Evolutionary conservation across 441 rosid genomes (phyloP), one percentile per base, ranked within the genome.

Genomic region (Mallotus repandus): DNA sequence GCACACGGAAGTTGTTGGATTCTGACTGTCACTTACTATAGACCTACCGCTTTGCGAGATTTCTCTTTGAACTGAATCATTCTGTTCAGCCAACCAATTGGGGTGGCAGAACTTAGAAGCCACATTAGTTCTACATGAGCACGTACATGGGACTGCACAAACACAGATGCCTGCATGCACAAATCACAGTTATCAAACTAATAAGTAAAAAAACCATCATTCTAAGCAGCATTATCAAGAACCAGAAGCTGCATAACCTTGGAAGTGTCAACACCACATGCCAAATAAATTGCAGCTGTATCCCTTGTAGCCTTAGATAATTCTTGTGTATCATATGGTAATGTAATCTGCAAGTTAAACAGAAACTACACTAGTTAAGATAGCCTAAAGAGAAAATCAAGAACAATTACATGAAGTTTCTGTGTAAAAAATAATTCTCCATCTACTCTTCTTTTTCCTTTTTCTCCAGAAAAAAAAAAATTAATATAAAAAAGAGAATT

Each of bases 31-130:
- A 71, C 50, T 52, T 41, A 80, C 77, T 68, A 74, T 46, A 75
- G 69, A 85, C 87, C 21, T 76, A 90, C 98, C 86, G 87, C 88
- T 83, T 90, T 91, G 77, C 86, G 89, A 55, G 97, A 92, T 88
- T 95, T 95, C 88, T 95, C 97, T 88, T 92, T 95, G 76, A 92
- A 95, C 77, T 95, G 97, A 76, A 86, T 91, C 98, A 95, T 91
- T 85, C 80, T 88, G 75, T 89, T 86, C 73, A 95, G 81, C 96
- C 98, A 89, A 78, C 96, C 93, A 78, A 91, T 89, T 70, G 98
- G 98, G 38, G 96, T 88, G 62, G 89, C 84, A 66, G 93, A 75
- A 81, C 96, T 86, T 67, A 89, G 85, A 46, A 89, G 90, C 92
- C 91, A 91, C 97, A 91, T 91, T 75, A 95, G 83, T 55, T 91